Base-by-base conservation (phyloP, 192 early-diverging fungal species). In the Umbelopsis isabellina region DNA sequence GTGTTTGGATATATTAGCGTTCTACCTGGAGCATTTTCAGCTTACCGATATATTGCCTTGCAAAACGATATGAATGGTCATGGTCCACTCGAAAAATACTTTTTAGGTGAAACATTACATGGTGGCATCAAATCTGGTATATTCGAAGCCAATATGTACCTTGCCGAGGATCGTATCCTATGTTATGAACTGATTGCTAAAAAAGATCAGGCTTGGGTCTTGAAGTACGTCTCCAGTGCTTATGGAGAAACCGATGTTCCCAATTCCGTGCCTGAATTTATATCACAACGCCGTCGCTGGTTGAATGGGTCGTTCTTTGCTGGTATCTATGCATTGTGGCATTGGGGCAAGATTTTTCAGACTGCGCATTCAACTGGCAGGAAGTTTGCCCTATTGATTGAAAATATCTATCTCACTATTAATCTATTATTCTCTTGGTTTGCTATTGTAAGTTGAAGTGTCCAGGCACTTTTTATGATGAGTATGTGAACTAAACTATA, bases 1-100 rank as follows among this genome's bases (percentile, higher is more conserved):
- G 88, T 94, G 20, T 93, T 93, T 67, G 94, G 94, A 4, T 95
- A 92, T 67, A 95, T 95, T 65, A 90, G 91, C 2, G 94, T 94
- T 51, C 85, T 94, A 65, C 93, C 94, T 21, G 89, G 93, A 70
- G 93, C 93, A 9, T 95, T 95, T 72, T 93, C 91, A 18, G 93
- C 93, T 15, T 95, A 95, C 78, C 83, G 92, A 13, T 94, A 89
- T 72, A 76, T 71, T 23, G 93, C 92, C 23, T 79, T 93, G 21
- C 82, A 90, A 49, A 90, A 91, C 68, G 87, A 90, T 49, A 77
- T 73, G 1, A 76, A 83, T 20, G 79, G 87, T 51, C 30, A 74
- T 22, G 82, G 90, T 45, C 93, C 93, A 16, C 76, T 95, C 15
- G 73, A 83, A 27, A 86, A 90, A 70, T 95, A 95, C 70, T 95